These are phyloP conservation scores for Penicillium freii DNA, from an alignment of 2,329 filamentous ascomycete genomes.

Conservation along the genomic window DNA sequence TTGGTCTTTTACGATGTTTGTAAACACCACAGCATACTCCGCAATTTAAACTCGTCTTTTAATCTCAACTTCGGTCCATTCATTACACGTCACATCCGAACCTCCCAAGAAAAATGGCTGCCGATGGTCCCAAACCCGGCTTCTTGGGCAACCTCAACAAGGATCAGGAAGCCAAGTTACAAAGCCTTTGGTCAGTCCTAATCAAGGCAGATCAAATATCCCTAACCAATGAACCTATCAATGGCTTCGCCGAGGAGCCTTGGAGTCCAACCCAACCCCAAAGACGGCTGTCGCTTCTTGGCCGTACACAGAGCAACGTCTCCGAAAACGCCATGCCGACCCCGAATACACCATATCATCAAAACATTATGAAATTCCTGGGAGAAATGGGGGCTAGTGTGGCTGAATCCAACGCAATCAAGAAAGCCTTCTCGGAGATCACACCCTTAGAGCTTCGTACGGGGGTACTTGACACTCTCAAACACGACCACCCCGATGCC, in stretches of 20 bases:
- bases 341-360: conserved; percentile 31
- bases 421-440: conserved; percentile 71
- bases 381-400: conserved; percentile 20
- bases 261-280: conserved; percentile 31
- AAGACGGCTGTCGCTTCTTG: conserved; percentile 40
- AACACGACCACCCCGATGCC: conserved; percentile 88
- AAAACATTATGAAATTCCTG: conserved; percentile 22
- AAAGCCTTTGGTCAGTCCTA: conserved; percentile 76
- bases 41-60: background rate
- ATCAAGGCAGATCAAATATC: conserved; percentile 68
- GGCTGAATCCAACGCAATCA: conserved; percentile 69
- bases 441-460: conserved; percentile 71
- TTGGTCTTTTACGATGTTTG: background rate
- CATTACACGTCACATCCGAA: background rate
- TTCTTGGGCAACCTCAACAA: conserved; percentile 79
- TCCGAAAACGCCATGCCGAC: conserved; percentile 76
- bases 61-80: background rate
- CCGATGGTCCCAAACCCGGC: conserved; percentile 46
- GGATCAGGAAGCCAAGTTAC: conserved; percentile 82
- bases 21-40: background rate
- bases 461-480: conserved; percentile 85
- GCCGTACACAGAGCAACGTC: conserved; percentile 35
- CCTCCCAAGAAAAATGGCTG: conserved; percentile 13
- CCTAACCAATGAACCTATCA: conserved; percentile 39
- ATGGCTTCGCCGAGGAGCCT: conserved; percentile 50